Evolutionary conservation across 2,329 filamentous ascomycete species (phyloP).

Genomic region (Aaosphaeria arxii): DNA sequence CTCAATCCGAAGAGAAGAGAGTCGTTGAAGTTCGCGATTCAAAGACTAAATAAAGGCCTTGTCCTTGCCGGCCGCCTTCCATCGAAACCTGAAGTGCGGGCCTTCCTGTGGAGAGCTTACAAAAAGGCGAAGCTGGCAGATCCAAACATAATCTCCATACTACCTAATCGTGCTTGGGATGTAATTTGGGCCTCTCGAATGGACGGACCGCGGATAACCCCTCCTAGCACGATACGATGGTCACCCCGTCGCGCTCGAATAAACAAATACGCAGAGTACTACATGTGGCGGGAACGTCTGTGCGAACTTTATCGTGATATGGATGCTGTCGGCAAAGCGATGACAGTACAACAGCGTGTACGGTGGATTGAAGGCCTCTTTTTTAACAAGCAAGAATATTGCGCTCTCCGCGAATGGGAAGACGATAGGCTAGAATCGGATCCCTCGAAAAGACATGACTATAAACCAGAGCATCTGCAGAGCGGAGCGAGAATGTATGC

Average conservation of each 20-base stretch:
- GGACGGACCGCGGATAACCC: neutral
- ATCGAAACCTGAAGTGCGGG: neutral
- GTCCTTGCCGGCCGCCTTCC: neutral
- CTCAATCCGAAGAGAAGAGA: no score
- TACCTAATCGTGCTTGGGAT: conserved; percentile 31
- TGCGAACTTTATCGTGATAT: conserved; percentile 28
- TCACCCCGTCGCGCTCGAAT: no score
- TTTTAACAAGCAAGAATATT: conserved; percentile 16
- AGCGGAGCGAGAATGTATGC: conserved; percentile 66
- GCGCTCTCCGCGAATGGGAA: conserved; percentile 33
- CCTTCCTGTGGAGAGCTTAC: conserved; percentile 28
- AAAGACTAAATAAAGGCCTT: conserved; percentile 11
- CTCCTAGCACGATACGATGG: conserved; percentile 7
- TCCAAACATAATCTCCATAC: conserved; percentile 10
- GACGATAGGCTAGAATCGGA: conserved; percentile 9
- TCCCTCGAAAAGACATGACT: conserved; percentile 16
- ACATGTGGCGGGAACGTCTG: conserved; percentile 13
- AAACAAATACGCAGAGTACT: neutral
- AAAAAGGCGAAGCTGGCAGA: conserved; percentile 13
- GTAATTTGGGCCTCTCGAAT: conserved; percentile 25
- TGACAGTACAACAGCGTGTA: conserved; percentile 17
- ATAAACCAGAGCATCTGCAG: conserved; percentile 49
- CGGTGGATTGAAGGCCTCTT: conserved; percentile 21
- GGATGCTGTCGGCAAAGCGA: conserved; percentile 8
- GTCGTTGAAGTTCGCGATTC: neutral